Conservation (phyloP, 176 grass and related monocot species). For the Bromus sterilis region DNA sequence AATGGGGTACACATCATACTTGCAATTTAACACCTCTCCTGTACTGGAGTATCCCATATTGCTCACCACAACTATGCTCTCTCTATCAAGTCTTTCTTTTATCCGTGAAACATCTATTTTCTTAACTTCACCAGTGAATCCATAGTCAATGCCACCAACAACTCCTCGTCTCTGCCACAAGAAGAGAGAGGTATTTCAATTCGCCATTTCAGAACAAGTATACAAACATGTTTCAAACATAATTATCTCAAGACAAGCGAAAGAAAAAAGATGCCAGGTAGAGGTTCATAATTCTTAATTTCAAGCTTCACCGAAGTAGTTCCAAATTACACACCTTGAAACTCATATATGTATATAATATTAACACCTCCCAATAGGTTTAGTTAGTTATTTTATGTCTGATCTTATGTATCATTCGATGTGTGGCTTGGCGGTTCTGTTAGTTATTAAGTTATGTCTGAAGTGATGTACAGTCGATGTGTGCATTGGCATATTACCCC, state of each 20-base stretch:
- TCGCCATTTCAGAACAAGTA: not conserved
- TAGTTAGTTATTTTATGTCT: not conserved
- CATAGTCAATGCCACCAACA: constrained; percentile 59
- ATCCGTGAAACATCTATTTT: constrained; percentile 80
- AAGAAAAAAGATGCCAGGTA: not conserved
- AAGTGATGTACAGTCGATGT: not conserved
- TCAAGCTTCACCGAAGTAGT: not conserved
- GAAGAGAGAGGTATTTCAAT: constrained; percentile 24
- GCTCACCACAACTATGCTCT: constrained; percentile 88
- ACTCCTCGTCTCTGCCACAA: constrained; percentile 56
- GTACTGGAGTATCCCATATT: constrained; percentile 86
- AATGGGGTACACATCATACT: constrained; percentile 42
- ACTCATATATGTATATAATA: not conserved
- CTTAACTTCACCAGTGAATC: constrained; percentile 91
- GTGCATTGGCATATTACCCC: not conserved
- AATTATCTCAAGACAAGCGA: not conserved
- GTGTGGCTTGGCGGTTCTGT: not conserved
- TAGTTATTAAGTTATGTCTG: not conserved
- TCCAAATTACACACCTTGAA: not conserved
- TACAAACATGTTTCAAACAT: not conserved
- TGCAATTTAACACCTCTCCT: constrained; percentile 95
- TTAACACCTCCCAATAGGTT: not conserved
- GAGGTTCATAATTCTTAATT: not conserved
- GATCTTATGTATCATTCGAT: not conserved
- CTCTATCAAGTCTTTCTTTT: constrained; percentile 87